Conservation (phyloP, 2,329 filamentous ascomycete genomes). For the Chaetomium sp. region DNA sequence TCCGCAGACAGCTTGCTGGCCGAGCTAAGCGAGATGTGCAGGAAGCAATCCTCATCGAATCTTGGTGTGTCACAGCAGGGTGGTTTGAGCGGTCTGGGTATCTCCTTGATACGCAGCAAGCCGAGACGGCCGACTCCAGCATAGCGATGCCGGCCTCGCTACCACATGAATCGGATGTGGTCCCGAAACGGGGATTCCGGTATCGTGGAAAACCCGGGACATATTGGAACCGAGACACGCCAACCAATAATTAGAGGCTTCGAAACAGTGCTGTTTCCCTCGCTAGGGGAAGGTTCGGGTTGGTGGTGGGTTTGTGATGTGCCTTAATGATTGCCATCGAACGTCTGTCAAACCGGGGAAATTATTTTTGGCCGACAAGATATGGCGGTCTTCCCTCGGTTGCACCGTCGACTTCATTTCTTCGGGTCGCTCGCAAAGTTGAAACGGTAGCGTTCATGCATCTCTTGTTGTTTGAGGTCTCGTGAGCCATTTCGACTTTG, state of each 20-base stretch:
- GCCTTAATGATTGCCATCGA: conserved; percentile 23
- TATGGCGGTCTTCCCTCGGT: background rate
- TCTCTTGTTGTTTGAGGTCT: background rate
- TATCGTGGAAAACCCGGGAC: background rate
- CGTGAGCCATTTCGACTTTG: background rate
- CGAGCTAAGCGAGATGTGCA: background rate
- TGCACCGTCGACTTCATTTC: background rate
- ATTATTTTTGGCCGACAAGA: background rate
- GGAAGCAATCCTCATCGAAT: background rate
- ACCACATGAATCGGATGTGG: background rate
- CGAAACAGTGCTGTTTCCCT: conserved; percentile 1
- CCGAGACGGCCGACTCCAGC: background rate
- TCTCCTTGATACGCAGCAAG: conserved; percentile 3
- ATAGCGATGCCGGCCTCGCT: background rate
- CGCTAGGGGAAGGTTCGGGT: background rate
- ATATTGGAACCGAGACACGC: conserved; percentile 11
- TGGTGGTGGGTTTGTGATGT: background rate
- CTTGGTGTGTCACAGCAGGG: background rate
- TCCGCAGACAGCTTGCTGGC: conserved; percentile 1
- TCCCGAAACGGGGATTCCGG: conserved; percentile 7
- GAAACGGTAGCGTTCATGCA: conserved; percentile 35
- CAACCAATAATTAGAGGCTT: background rate
- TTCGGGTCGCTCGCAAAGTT: conserved; percentile 22
- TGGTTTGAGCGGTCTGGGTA: background rate
- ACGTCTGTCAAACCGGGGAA: conserved; percentile 3